Evolutionary conservation across 805 yeast species (phyloP), one percentile per base, ranked within the genome.

Genomic region (Pichia sporocuriosa): DNA sequence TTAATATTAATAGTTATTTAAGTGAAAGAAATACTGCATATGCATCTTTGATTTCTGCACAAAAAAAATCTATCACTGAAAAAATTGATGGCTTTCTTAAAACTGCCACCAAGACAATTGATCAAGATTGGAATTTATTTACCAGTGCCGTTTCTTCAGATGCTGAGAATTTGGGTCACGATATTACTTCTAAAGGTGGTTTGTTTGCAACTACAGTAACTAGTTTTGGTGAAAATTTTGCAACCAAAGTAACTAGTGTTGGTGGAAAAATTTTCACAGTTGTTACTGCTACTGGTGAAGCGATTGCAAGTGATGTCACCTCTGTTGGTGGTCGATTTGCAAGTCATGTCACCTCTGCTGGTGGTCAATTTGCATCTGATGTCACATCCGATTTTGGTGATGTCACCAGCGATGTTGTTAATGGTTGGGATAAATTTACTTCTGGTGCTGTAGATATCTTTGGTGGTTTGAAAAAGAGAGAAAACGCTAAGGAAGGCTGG

Each of bases 181-280:
- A n/a, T 21, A 19, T 45, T 23, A 31, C 32, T n/a, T 40, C 48
- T 4, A 41, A 42, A 11, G 43, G 35, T 25, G 41, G 33, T 31
- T 4, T 30, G 11, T 21, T 35, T 21, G 48, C 43, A n/a, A 39
- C 43, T 21, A 35, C 32, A 11, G 35, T 39, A 19, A 35, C 45
- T 2, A 35, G 35, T 21, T 27, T 20, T 12, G 45, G 40, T 26
- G 43, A 24, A 4, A 21, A 22, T 4, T 29, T 42, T 19, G 49
- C 49, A 3, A 44, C 47, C 4, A 17, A 32, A 12, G 37, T 40
- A 10, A 44, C 47, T n/a, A n/a, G 23, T 16, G 26, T 32, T 21
- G 47, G 35, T 29, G 40, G 13, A 13, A 8, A 24, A 24, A 13
- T 35, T 6, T 29, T 27, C 10, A 39, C 42, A n/a, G 12, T 15